Conservation (phyloP, 495 filamentous ascomycete species). For the Aspergillus heteromorphus region DNA sequence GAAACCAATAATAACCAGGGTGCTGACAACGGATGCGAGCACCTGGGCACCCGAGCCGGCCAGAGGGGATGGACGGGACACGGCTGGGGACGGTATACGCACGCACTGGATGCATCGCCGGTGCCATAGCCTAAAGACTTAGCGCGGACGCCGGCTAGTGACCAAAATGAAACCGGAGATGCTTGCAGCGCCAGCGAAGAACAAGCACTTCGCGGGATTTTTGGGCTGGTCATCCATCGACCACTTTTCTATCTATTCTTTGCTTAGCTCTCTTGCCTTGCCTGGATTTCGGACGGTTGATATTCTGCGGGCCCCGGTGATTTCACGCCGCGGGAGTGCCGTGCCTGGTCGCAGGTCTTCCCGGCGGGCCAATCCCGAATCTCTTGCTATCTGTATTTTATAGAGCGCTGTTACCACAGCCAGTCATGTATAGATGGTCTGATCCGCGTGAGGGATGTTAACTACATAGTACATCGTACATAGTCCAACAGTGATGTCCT, state of each 20-base stretch:
- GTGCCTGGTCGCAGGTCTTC: too few relatives aligned
- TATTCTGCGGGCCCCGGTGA: too few relatives aligned
- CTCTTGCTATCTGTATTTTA: too few relatives aligned
- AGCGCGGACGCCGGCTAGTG: slow-evolving; percentile 13
- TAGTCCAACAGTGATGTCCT: too few relatives aligned
- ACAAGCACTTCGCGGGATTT: neutral
- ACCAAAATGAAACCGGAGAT: slow-evolving; percentile 4
- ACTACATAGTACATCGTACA: too few relatives aligned
- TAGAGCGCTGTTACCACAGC: too few relatives aligned
- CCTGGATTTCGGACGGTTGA: too few relatives aligned
- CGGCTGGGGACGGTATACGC: slow-evolving; percentile 9
- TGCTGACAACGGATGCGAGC: neutral
- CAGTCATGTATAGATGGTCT: too few relatives aligned
- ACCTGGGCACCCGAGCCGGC: neutral
- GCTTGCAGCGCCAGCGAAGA: neutral
- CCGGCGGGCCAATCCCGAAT: too few relatives aligned
- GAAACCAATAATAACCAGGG: slow-evolving; percentile 6
- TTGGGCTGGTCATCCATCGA: neutral
- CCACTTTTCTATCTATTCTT: neutral
- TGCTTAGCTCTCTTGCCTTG: too few relatives aligned
- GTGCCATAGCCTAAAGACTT: slow-evolving; percentile 8
- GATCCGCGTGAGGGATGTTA: too few relatives aligned
- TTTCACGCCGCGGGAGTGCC: too few relatives aligned
- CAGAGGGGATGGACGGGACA: slow-evolving; percentile 5
- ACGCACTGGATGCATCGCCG: slow-evolving; percentile 16